Evolutionary conservation across 768 basidiomycete genomes (phyloP).

Genomic region (Auriscalpium vulgare): DNA sequence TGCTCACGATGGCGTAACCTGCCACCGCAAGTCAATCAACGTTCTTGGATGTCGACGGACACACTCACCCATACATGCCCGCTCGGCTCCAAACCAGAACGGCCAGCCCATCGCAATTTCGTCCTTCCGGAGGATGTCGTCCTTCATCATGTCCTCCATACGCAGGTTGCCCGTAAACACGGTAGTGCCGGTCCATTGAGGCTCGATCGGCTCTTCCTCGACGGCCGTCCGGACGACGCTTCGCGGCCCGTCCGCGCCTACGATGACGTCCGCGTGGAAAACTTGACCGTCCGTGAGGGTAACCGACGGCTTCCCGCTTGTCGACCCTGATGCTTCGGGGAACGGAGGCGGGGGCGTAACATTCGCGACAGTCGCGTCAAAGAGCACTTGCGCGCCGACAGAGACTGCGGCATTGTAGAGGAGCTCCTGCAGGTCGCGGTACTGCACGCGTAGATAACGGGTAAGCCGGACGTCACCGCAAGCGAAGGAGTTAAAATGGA

Average conservation of each 20-base stretch:
- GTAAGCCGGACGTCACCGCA: not conserved
- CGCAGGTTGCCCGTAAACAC: slow-evolving; percentile 5
- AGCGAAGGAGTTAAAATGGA: not conserved
- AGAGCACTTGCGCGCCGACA: slow-evolving; percentile 11
- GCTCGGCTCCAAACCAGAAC: slow-evolving; percentile 9
- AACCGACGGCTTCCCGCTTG: not conserved
- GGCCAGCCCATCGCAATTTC: not conserved
- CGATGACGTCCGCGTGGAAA: slow-evolving; percentile 13
- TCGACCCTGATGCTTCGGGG: not conserved
- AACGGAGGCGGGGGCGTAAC: not conserved
- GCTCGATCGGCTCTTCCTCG: not conserved
- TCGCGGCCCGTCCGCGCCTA: slow-evolving; percentile 16
- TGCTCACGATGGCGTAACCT: slow-evolving; percentile 13
- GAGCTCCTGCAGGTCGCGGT: slow-evolving; percentile 7
- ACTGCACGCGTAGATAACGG: slow-evolving; percentile 1
- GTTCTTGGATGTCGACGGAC: not conserved
- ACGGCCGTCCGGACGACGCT: slow-evolving; percentile 8
- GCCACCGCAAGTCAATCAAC: not conserved
- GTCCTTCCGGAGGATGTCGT: not conserved
- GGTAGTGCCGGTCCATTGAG: slow-evolving; percentile 2
- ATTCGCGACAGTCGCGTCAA: slow-evolving; percentile 1
- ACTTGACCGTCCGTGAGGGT: slow-evolving; percentile 9
- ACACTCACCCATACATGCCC: slow-evolving; percentile 6
- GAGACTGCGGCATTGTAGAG: slow-evolving; percentile 5
- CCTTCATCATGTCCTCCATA: slow-evolving; percentile 4